Conservation (phyloP, 106 monocot species). For the Posidonia australis region DNA sequence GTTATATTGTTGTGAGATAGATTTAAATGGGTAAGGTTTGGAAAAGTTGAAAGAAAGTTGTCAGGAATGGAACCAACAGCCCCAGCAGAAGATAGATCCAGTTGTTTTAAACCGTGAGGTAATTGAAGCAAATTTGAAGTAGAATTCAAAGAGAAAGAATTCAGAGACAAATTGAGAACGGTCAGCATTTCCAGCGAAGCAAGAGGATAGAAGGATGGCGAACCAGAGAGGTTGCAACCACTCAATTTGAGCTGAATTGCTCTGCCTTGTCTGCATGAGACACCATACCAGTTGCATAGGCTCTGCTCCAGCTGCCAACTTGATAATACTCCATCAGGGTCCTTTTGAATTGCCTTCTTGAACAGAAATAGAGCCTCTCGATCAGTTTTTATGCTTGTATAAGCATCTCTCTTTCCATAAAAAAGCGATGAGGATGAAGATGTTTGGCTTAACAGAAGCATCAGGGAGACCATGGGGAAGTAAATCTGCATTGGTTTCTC, state of each 20-base stretch:
- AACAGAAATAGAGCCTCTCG: conserved; percentile 45
- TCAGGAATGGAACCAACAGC: conserved; percentile 34
- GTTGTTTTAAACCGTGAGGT: conserved; percentile 28
- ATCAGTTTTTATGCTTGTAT: conserved; percentile 24
- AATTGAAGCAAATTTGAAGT: conserved; percentile 30
- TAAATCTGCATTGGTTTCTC: not conserved
- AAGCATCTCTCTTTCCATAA: too few relatives aligned
- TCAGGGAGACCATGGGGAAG: not conserved
- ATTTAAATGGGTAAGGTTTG: conserved; percentile 27
- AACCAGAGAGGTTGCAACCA: conserved; percentile 34
- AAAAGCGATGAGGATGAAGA: not conserved
- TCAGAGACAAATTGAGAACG: conserved; percentile 54
- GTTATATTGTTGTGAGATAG: conserved; percentile 62
- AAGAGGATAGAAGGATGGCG: conserved; percentile 30
- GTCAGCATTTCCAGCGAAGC: conserved; percentile 33
- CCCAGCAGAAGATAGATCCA: conserved; percentile 48
- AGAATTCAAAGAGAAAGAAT: conserved; percentile 34
- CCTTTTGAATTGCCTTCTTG: conserved; percentile 36
- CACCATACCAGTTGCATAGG: conserved; percentile 59
- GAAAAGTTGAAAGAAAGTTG: conserved; percentile 24
- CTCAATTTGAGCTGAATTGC: conserved; percentile 39
- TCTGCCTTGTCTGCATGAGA: conserved; percentile 44
- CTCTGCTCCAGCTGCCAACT: conserved; percentile 29
- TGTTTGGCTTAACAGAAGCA: not conserved
- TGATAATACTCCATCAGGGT: conserved; percentile 41